Evolutionary conservation across 331 rosid genomes (phyloP), one percentile per base, ranked within the genome.

Genomic region (Malus hybrid): DNA sequence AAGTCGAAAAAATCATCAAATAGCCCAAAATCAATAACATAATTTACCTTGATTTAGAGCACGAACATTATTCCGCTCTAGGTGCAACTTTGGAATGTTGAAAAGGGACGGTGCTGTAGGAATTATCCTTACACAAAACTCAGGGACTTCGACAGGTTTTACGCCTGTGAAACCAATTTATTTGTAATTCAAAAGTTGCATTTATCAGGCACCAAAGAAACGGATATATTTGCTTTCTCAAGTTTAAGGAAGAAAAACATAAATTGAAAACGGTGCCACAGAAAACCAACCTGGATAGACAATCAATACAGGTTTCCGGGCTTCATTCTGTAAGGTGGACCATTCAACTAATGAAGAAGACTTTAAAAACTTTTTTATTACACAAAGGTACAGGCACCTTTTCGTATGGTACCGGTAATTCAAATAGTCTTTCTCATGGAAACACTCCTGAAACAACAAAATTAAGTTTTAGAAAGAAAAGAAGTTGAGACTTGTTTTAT

Each of bases 391-490:
- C 67, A 89, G 87, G 69, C 94, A 90, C 80, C 97, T 86, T 84
- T 92, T 95, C 24, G 87, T 96, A 76, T 92, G 91, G 75, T 94
- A 94, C 62, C 99, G 84, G 73, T 92, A 85, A 87, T 94, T 94
- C 76, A 94, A 85, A 84, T 92, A 94, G 78, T 94, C 99, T 80
- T 94, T 92, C 91, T 90, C 97, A 6, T 80, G 93, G 78, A 94
- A 94, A 81, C 97, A 89, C 73, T 89, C 99, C 97, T 95, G 83
- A 69, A 75, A 80, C 70, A 74, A 70, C 64, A 52, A 11, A 32
- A 77, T 55, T 34, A 36, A 39, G 4, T 34, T 31, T 50, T 50
- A 16, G 20, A 50, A 16, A 3, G 56, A 50, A 50, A 50, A 50
- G 56, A 50, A 50, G 6, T 5, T 50, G 48, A 39, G 55, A 50